A percentile compares a stretch with the other conserved stretches of the same genome.
phyloP scores from a whole-genome alignment of 441 rosid genomes.

The Populus hybrid region DNA sequence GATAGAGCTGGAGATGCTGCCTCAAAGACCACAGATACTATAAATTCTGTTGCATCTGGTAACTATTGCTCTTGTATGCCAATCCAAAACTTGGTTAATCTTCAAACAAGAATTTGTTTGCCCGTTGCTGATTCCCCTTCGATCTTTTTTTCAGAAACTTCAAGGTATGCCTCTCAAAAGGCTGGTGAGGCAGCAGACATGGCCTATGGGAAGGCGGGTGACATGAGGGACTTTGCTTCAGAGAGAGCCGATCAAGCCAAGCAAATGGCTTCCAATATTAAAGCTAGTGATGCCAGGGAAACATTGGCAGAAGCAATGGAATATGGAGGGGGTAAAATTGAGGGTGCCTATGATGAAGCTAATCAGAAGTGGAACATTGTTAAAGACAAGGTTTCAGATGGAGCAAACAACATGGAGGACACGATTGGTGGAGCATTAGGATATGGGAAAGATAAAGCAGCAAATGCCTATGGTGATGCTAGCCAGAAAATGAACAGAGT shows the following conservation, averaged over 20 bases:
- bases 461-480: constrained; percentile 9
- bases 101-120: neutral
- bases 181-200: constrained; percentile 19
- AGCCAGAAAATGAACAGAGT: neutral
- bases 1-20: constrained; percentile 32
- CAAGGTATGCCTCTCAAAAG: constrained; percentile 24
- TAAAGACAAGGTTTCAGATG: neutral
- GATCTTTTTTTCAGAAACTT: constrained; percentile 16
- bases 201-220: constrained; percentile 16
- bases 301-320: neutral
- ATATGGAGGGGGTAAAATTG: neutral
- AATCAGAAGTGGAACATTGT: neutral
- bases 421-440: constrained; percentile 1
- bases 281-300: constrained; percentile 10
- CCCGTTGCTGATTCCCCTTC: neutral
- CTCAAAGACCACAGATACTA: constrained; percentile 26
- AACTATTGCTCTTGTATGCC: constrained; percentile 3
- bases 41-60: constrained; percentile 33
- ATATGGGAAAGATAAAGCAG: constrained; percentile 25
- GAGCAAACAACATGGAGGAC: constrained; percentile 14
- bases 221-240: constrained; percentile 30
- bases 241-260: constrained; percentile 21
- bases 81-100: neutral
- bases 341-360: constrained; percentile 13
- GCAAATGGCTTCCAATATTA: constrained; percentile 21